These are phyloP conservation scores for Sphaerobolus stellatus DNA, from an alignment of 1,284 basidiomycete genomes.

Conservation along the genomic window DNA sequence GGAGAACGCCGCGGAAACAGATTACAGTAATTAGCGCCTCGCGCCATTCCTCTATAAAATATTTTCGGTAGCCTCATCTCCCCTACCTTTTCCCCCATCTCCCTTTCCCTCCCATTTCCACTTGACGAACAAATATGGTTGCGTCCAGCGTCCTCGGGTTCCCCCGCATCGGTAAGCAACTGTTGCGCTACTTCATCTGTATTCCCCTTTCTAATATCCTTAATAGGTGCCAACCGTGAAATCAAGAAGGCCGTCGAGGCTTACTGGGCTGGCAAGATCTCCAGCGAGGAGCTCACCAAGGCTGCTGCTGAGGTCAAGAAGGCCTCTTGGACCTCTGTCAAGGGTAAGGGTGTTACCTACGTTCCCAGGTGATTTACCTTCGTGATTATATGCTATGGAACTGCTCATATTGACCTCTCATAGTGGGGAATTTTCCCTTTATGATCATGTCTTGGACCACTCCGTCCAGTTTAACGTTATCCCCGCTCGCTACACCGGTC, in stretches of 20 bases:
- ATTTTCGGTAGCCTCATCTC: background rate
- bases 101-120: constrained; percentile 22
- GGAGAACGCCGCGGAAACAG: too few relatives aligned
- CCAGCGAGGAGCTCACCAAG: constrained; percentile 87
- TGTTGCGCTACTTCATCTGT: constrained; percentile 4
- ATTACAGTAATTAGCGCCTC: constrained; percentile 5
- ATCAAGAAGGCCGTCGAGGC: constrained; percentile 98
- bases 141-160: constrained; percentile 91
- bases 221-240: constrained; percentile 86
- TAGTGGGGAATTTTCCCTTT: constrained; percentile 97
- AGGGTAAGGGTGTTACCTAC: constrained; percentile 86
- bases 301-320: constrained; percentile 88
- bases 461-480: constrained; percentile 96
- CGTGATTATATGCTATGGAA: constrained; percentile 21
- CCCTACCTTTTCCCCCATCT: constrained; percentile 23
- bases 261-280: constrained; percentile 96
- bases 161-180: constrained; percentile 85
- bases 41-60: constrained; percentile 10
- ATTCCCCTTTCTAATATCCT: constrained; percentile 3
- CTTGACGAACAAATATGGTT: constrained; percentile 49
- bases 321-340: constrained; percentile 87
- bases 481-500: constrained; percentile 90
- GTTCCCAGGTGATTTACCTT: constrained; percentile 76
- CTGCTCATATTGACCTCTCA: constrained; percentile 12
- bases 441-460: constrained; percentile 99